Conservation (phyloP, 2,329 filamentous ascomycete genomes). For the Pseudocercospora macadamiae region DNA sequence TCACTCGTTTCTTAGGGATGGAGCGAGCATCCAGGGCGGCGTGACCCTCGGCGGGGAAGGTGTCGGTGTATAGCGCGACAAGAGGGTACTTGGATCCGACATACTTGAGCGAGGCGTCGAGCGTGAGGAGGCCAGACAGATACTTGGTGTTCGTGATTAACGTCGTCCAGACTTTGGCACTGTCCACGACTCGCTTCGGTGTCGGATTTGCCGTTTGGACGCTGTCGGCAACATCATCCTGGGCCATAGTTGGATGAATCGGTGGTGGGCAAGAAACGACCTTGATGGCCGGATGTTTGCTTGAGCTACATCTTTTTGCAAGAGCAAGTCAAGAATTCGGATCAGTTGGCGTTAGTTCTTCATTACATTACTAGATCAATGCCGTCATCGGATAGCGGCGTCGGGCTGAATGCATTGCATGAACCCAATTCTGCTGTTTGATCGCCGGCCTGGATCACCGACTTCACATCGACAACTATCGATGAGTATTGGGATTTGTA, state of each 20-base stretch:
- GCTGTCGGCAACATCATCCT: conserved; percentile 14
- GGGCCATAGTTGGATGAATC: conserved; percentile 17
- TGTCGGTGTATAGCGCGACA: conserved; percentile 79
- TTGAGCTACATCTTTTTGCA: conserved; percentile 12
- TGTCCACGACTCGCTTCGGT: conserved; percentile 37
- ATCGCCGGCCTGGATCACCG: background rate
- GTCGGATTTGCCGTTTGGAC: conserved; percentile 30
- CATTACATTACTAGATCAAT: too few species aligned
- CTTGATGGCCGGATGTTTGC: conserved; percentile 15
- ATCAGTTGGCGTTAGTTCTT: too few species aligned
- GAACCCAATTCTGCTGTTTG: background rate
- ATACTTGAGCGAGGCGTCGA: conserved; percentile 74
- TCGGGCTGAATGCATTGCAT: background rate
- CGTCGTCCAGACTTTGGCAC: conserved; percentile 74
- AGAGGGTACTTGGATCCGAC: conserved; percentile 72
- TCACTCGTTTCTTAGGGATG: conserved; percentile 71
- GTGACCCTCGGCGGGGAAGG: conserved; percentile 70
- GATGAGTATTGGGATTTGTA: background rate
- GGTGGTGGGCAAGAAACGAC: conserved; percentile 10
- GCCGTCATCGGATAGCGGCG: background rate
- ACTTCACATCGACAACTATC: background rate
- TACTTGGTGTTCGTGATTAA: conserved; percentile 85
- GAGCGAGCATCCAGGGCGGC: conserved; percentile 68
- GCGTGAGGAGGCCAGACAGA: conserved; percentile 78
- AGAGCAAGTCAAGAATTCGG: background rate